Evolutionary conservation across 192 early-diverging fungal genomes (phyloP).

Genomic region (Umbelopsis isabellina): DNA sequence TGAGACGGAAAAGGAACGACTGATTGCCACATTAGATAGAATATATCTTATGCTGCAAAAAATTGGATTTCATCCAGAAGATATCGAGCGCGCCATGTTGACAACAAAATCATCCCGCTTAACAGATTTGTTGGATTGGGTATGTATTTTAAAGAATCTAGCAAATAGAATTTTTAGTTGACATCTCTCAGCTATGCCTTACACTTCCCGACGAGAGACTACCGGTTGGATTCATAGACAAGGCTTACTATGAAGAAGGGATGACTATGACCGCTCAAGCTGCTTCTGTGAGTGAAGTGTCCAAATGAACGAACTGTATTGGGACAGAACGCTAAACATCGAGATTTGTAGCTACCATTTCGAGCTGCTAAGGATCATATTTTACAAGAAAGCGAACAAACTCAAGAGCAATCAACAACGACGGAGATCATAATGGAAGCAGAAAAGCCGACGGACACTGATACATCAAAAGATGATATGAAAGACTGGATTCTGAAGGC

Average conservation of each 20-base stretch:
- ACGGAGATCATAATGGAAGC: neutral
- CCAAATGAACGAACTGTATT: too few relatives aligned
- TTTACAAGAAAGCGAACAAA: too few relatives aligned
- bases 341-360: too few relatives aligned
- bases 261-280: too few relatives aligned
- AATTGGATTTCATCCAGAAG: conserved; percentile 47
- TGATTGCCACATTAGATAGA: conserved; percentile 49
- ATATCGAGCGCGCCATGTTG: conserved; percentile 48
- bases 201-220: conserved; percentile 45
- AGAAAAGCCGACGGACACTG: neutral
- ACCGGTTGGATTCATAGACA: conserved; percentile 52
- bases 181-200: conserved; percentile 35
- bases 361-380: too few relatives aligned
- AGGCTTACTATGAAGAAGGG: conserved; percentile 43
- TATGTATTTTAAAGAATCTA: conserved; percentile 25
- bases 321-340: too few relatives aligned
- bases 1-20: conserved; percentile 36
- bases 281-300: too few relatives aligned
- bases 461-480: neutral
- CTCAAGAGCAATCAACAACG: neutral
- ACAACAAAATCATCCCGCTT: conserved; percentile 42
- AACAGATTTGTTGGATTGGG: conserved; percentile 56
- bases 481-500: conserved; percentile 35
- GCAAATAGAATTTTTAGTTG: conserved; percentile 23
- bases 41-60: conserved; percentile 46